Base-by-base conservation (phyloP, 1,139 yeast species). In the Waltiozyma sp. region DNA sequence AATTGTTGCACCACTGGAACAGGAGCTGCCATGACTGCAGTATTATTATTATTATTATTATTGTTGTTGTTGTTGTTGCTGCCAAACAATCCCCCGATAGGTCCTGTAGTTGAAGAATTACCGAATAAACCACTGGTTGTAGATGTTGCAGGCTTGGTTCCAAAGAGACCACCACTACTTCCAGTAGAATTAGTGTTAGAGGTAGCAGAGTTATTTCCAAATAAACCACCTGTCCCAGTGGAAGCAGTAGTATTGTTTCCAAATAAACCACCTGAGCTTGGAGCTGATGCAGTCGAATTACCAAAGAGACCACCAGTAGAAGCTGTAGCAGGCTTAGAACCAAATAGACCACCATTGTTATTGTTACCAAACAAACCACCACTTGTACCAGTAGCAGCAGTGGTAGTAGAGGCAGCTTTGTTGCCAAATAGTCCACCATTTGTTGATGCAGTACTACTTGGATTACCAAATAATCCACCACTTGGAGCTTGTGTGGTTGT, bases 401-500 rank as follows among this genome's bases (percentile, higher is more conserved):
- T 7, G 5, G 4, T 26, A 26, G 31, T 7, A 14, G n/a, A n/a
- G n/a, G n/a, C n/a, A n/a, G n/a, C n/a, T n/a, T n/a, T n/a, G n/a
- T n/a, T n/a, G n/a, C 31, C 31, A 10, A 26, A 26, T 11, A 43
- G 37, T 3, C 45, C 47, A 36, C 43, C 38, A 14, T 46, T 21
- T 3, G 45, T 16, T 14, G 39, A 13, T 6, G 36, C 36, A 23
- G 24, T 38, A 26, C 33, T 42, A 5, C 34, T 28, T n/a, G n/a
- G n/a, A 33, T 42, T 42, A 7, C 66, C 65, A 49, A 62, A 62
- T 15, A 57, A 40, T 5, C 56, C 51, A 18, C 58, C 57, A 16
- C 53, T 34, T 13, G 48, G 36, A 23, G 47, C 40, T n/a, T 37
- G 24, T 6, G 28, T 19, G 26, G 28, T 33, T 46, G 40, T 33